Percentiles rank a stretch among this genome's conserved stretches.
Conservation (phyloP, 768 basidiomycete genomes). For the Leccinellum luteum region DNA sequence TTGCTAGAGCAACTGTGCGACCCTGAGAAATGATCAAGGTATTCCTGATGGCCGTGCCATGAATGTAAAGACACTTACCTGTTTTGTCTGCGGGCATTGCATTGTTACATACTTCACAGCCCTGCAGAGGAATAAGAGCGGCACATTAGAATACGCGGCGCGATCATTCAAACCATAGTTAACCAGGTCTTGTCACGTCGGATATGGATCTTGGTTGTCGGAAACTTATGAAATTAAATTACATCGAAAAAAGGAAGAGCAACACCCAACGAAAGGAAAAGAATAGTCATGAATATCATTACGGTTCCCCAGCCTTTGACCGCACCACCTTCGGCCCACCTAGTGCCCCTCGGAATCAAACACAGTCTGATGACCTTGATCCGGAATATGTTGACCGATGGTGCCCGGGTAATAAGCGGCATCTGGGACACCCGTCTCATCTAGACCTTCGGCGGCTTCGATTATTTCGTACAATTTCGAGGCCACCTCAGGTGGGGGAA, state of each 20-base stretch:
- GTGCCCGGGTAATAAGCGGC: constrained; percentile 74
- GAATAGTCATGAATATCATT: constrained; percentile 1
- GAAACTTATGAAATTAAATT: neutral
- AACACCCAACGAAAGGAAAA: neutral
- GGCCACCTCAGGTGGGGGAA: constrained; percentile 97
- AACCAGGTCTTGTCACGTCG: neutral
- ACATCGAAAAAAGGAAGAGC: neutral
- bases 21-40: no score
- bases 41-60: no score
- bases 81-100: no score
- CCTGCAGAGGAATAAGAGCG: neutral
- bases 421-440: constrained; percentile 79
- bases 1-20: no score
- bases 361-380: constrained; percentile 52
- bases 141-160: neutral
- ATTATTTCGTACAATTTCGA: constrained; percentile 93
- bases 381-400: constrained; percentile 54
- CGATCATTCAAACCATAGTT: neutral
- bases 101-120: no score
- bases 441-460: constrained; percentile 91
- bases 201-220: constrained; percentile 1
- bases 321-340: neutral
- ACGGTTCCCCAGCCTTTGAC: neutral
- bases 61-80: no score
- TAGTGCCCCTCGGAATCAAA: constrained; percentile 68